A percentile compares a stretch with the other conserved stretches of the same genome.
These are phyloP conservation scores for Neopestalotiopsis clavispora DNA, from an alignment of 2,329 filamentous ascomycete species.

Conservation along the genomic window DNA sequence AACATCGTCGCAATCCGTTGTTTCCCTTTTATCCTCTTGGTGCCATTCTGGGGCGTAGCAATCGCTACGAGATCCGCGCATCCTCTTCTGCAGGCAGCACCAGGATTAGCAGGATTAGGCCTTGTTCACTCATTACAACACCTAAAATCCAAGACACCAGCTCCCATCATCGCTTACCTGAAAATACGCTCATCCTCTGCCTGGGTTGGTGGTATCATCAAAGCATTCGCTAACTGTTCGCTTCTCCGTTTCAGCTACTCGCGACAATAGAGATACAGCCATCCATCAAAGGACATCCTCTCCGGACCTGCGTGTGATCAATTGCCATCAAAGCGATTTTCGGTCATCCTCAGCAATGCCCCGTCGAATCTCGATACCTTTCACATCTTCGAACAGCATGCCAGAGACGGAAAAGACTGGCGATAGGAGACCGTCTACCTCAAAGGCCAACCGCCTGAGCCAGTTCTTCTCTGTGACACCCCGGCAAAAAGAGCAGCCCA, in stretches of 20 bases:
- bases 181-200: neutral
- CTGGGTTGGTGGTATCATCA: neutral
- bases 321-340: neutral
- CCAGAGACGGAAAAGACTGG: slow-evolving; percentile 52
- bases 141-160: neutral
- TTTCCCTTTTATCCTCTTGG: neutral
- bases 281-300: neutral
- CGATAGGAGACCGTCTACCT: slow-evolving; percentile 64
- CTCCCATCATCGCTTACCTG: neutral
- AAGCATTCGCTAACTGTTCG: neutral
- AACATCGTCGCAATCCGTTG: neutral
- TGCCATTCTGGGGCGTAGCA: neutral
- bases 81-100: neutral
- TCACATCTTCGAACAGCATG: slow-evolving; percentile 55
- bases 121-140: neutral
- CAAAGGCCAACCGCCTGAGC: slow-evolving; percentile 77
- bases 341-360: slow-evolving; percentile 54
- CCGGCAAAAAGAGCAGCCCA: slow-evolving; percentile 71
- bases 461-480: slow-evolving; percentile 84
- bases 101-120: neutral
- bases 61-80: neutral
- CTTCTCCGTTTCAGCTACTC: neutral
- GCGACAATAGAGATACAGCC: neutral
- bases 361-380: slow-evolving; percentile 63
- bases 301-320: neutral